phyloP scores from a whole-genome alignment of 768 basidiomycete genomes.

The Tricholoma bakamatsutake region DNA sequence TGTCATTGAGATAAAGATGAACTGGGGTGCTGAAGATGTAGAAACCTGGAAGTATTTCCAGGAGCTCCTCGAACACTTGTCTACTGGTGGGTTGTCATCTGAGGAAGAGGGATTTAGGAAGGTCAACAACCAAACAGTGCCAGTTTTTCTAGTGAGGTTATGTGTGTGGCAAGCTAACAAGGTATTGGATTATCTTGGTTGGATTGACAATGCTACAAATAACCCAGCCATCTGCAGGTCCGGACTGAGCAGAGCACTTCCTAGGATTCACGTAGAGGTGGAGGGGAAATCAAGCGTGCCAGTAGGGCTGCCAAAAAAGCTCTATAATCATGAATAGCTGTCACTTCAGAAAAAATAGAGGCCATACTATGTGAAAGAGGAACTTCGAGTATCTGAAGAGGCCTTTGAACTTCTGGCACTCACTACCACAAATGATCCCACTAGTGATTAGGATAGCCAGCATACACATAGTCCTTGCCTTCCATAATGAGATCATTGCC shows the following conservation, averaged over 20 bases:
- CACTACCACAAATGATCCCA: no score
- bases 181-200: not conserved
- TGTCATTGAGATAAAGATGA: no score
- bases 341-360: not conserved
- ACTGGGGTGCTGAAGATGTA: no score
- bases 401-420: not conserved
- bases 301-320: not conserved
- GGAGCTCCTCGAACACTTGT: not conserved
- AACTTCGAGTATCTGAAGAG: not conserved
- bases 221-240: not conserved
- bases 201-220: not conserved
- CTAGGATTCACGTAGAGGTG: not conserved
- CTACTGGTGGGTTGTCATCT: slow-evolving; percentile 9
- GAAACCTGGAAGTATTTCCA: slow-evolving; percentile 8
- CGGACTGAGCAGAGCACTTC: not conserved
- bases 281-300: not conserved
- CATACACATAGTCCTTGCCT: no score
- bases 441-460: no score
- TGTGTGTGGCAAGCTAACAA: not conserved
- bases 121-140: not conserved
- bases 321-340: not conserved
- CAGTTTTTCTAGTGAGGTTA: not conserved
- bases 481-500: no score
- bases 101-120: slow-evolving; percentile 4
- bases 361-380: not conserved